Evolutionary conservation across 2,329 filamentous ascomycete species (phyloP), one percentile per base, ranked within the genome.

Genomic region (Trichoderma arundinaceum): DNA sequence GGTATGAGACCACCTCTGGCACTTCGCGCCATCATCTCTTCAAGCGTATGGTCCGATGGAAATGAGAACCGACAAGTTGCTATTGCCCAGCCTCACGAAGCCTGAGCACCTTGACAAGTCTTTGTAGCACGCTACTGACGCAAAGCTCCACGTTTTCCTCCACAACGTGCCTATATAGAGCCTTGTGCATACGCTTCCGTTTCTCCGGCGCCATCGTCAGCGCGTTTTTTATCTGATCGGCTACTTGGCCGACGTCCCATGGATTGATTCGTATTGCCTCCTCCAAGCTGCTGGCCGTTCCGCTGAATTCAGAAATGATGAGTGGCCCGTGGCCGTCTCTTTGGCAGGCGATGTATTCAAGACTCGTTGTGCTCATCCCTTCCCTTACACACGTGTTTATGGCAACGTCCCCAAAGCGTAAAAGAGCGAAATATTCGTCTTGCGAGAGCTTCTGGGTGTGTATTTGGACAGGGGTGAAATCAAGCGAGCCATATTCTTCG

Each of bases 231-330:
- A 98, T 94, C 67, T 92, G 88, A 58, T 90, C 86, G 2, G 93
- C 93, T 13, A 97, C 94, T 35, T 91, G 91, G 17, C 84, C 87
- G 61, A 93, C 84, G 74, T 97, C 92, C 92, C 93, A 97, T 0
- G 94, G 94, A 79, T 97, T 97, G 81, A 97, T 96, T 76, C 96
- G 92, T 67, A 97, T 92, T 38, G 94, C 94, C 72, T 91, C 90
- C 67, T 87, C 87, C 38, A 97, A 84, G 62, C 88, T 94, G 59
- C 92, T 91, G 32, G 94, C 93, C 1, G 94, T 97, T 66, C 94
- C 94, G 67, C 93, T 97, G 78, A 97, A 97, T 76, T 98, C 94
- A 7, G 94, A 97, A n/a, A 98, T 86, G 69, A 98, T 97, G 53
- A 97, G 82, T 2, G 94, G 94, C 1, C 94, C 91, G 70, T 94